Evolutionary conservation across 1,284 basidiomycete genomes (phyloP).

Genomic region (Coniophora puteana): DNA sequence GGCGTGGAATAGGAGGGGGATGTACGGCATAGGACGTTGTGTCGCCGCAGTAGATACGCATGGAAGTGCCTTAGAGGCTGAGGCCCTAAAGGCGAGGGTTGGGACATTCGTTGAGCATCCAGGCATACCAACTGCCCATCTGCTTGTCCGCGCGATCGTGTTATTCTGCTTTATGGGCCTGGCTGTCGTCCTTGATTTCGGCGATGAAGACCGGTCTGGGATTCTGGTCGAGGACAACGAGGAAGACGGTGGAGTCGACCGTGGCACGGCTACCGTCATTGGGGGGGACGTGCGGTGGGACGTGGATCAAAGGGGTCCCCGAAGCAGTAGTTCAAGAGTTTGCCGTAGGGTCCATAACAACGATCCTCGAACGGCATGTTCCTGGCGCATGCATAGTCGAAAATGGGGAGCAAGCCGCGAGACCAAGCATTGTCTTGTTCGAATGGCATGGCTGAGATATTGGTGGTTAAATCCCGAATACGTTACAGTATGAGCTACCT

Average conservation of each 20-base stretch:
- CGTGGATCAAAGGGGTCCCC: slow-evolving; percentile 16
- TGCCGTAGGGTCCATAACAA: slow-evolving; percentile 25
- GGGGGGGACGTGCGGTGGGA: slow-evolving; percentile 14
- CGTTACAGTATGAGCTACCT: too few species aligned
- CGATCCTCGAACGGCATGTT: slow-evolving; percentile 12
- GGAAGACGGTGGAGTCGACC: slow-evolving; percentile 11
- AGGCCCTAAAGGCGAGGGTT: slow-evolving; percentile 20
- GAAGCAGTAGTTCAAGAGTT: slow-evolving; percentile 21
- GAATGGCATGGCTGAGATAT: slow-evolving; percentile 10
- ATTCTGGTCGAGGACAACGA: slow-evolving; percentile 14
- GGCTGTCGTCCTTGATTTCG: slow-evolving; percentile 10
- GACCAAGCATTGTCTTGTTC: slow-evolving; percentile 16
- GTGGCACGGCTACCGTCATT: slow-evolving; percentile 8
- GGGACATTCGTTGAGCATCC: slow-evolving; percentile 17
- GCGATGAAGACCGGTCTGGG: slow-evolving; percentile 13
- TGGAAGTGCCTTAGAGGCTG: slow-evolving; percentile 21
- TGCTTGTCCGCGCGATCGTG: slow-evolving; percentile 18
- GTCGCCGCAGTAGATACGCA: slow-evolving; percentile 20
- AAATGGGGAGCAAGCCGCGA: slow-evolving; percentile 15
- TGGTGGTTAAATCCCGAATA: too few species aligned
- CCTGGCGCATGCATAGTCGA: slow-evolving; percentile 12
- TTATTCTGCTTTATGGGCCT: slow-evolving; percentile 6
- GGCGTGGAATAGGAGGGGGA: slow-evolving; percentile 4
- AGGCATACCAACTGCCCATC: slow-evolving; percentile 17
- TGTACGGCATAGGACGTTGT: slow-evolving; percentile 6